Conservation (phyloP, 2,329 filamentous ascomycete species). For the Fusarium devonianum region DNA sequence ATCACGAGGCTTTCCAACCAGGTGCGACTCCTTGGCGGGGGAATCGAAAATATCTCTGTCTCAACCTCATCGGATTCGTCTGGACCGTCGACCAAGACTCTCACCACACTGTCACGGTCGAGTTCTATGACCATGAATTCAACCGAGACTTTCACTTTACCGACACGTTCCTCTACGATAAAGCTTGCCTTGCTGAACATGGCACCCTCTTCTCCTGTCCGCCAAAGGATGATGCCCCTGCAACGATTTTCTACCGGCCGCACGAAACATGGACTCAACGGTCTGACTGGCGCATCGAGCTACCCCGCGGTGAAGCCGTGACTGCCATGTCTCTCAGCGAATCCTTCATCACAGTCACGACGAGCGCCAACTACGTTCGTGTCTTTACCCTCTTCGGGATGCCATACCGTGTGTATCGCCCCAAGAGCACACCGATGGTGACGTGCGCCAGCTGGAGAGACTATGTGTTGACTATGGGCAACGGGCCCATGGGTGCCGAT, state of each 20-base stretch:
- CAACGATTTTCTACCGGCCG: constrained; percentile 92
- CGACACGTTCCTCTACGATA: constrained; percentile 94
- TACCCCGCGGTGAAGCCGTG: constrained; percentile 88
- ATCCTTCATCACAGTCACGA: constrained; percentile 89
- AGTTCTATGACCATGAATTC: constrained; percentile 94
- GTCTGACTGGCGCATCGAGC: constrained; percentile 84
- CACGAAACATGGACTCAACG: constrained; percentile 96
- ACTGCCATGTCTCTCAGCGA: constrained; percentile 90
- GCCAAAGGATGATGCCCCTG: constrained; percentile 69
- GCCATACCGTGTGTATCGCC: constrained; percentile 86
- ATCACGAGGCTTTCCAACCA: constrained; percentile 88
- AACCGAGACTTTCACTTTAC: constrained; percentile 97
- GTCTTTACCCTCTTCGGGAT: constrained; percentile 94
- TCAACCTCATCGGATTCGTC: constrained; percentile 92
- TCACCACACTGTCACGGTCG: constrained; percentile 91
- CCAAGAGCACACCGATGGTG: constrained; percentile 88
- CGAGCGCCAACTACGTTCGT: constrained; percentile 85
- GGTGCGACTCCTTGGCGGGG: constrained; percentile 96
- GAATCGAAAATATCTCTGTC: constrained; percentile 89
- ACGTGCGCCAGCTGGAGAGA: constrained; percentile 94
- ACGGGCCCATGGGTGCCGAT: constrained; percentile 82
- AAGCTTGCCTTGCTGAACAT: constrained; percentile 87
- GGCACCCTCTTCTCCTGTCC: constrained; percentile 87
- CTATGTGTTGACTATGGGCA: constrained; percentile 95
- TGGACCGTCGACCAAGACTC: constrained; percentile 98